Conservation (phyloP, 108 stramenopile species). For the Cylindrotheca closterium region DNA sequence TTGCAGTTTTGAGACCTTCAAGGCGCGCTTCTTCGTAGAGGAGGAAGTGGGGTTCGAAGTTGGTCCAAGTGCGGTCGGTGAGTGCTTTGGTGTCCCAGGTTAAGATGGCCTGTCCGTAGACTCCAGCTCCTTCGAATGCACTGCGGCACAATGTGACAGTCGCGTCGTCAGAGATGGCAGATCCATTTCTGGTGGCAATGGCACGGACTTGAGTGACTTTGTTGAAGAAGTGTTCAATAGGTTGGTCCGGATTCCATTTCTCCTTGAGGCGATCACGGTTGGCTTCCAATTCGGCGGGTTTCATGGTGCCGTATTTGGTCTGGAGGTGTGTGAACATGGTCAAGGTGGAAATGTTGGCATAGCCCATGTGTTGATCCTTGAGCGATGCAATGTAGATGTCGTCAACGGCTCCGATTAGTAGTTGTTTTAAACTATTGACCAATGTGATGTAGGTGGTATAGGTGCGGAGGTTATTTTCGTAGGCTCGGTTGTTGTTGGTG, state of each 20-base stretch:
- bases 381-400: not conserved
- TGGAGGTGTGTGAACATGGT: conserved; percentile 12
- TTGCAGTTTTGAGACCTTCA: not conserved
- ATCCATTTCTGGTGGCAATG: not conserved
- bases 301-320: conserved; percentile 8
- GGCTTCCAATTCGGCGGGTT: not conserved
- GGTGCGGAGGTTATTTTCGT: not conserved
- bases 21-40: conserved; percentile 5
- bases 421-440: not conserved
- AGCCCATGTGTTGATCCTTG: not conserved
- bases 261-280: not conserved
- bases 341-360: not conserved
- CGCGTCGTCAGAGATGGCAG: not conserved
- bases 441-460: not conserved
- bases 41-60: conserved; percentile 11
- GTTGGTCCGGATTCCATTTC: conserved; percentile 19
- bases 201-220: not conserved
- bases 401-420: conserved; percentile 4
- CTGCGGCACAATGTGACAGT: not conserved
- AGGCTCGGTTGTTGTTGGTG: not conserved
- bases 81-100: not conserved
- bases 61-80: not conserved
- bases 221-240: conserved; percentile 8
- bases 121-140: not conserved
- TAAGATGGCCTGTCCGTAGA: not conserved